Evolutionary conservation across 2,329 filamentous ascomycete species (phyloP), one percentile per base, ranked within the genome.

Genomic region (Penicillium palitans): DNA sequence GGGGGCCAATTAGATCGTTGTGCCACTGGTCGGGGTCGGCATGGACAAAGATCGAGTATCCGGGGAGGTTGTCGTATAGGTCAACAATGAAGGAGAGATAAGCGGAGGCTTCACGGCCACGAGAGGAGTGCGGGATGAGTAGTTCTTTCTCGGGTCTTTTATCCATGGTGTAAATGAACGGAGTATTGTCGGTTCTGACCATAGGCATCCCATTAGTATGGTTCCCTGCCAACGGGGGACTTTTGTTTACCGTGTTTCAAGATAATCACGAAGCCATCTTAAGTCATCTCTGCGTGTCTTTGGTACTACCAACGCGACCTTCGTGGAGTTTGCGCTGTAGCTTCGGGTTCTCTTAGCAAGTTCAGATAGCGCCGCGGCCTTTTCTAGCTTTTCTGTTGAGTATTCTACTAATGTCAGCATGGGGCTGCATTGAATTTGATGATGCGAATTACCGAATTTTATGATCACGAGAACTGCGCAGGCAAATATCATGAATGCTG

Each of bases 1-100:
- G 51, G 12, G 65, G 58, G 12, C 64, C 61, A 27, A 61, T 61
- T 5, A 68, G 35, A 46, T 71, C 69, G 31, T 68, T 70, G 27
- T 71, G 69, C 65, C 68, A 69, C 41, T 69, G 69, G 4, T 61
- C 61, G 5, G 50, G 54, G 21, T 56, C 52, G 13, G 62, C 62
- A 64, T 87, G 85, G 70, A 84, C 81, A 71, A 88, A 85, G 55
- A 87, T 80, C 17, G 77, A 77, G 58, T 86, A 75, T 61, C 85
- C 83, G 3, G 84, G 80, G 3, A 87, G 76, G 6, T 76, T 64
- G 60, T 86, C 79, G 74, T 87, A 87, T 68, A 83, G 79, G 66
- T 86, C 83, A 66, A 85, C 80, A 62, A 87, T 79, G 69, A 85
- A 86, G n/a, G 80, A 83, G 25, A 86, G 76, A 65, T 87, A 87